A percentile compares a stretch with the other conserved stretches of the same genome.
Conservation (phyloP, 192 early-diverging fungal species). For the Coemansia sp. region DNA sequence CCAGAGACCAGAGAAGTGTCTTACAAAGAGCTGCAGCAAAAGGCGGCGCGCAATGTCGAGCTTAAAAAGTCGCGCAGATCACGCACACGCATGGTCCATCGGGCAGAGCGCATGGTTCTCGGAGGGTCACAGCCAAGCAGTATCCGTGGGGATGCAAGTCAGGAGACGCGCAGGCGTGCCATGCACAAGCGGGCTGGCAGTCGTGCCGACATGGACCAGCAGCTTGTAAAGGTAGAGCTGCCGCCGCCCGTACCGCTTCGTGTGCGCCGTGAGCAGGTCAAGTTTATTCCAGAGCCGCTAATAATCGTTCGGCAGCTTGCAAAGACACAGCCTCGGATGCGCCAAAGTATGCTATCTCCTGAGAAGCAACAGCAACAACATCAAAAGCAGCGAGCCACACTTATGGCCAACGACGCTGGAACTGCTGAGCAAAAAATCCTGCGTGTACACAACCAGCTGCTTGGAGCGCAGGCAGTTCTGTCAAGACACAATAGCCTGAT, state of each 20-base stretch:
- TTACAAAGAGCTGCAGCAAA: slow-evolving; percentile 43
- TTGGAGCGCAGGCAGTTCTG: slow-evolving; percentile 51
- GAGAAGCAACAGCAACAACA: not conserved
- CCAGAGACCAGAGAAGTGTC: slow-evolving; percentile 53
- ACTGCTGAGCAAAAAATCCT: slow-evolving; percentile 34
- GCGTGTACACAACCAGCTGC: slow-evolving; percentile 52
- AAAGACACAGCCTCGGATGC: not conserved
- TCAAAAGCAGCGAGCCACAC: no score
- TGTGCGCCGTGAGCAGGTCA: slow-evolving; percentile 43
- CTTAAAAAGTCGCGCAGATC: slow-evolving; percentile 20
- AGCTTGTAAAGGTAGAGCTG: slow-evolving; percentile 44
- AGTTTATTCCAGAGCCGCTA: slow-evolving; percentile 43
- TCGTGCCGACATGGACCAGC: slow-evolving; percentile 48
- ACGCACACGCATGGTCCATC: slow-evolving; percentile 29
- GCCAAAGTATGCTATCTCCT: not conserved
- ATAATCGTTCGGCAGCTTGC: slow-evolving; percentile 40
- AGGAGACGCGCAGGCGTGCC: slow-evolving; percentile 10
- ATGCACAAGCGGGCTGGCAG: slow-evolving; percentile 31
- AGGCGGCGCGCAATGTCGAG: slow-evolving; percentile 30
- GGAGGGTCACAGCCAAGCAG: slow-evolving; percentile 23
- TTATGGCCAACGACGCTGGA: not conserved
- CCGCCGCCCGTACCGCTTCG: slow-evolving; percentile 54
- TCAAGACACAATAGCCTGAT: slow-evolving; percentile 42
- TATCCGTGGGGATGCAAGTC: not conserved
- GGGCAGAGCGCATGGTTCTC: slow-evolving; percentile 47